phyloP scores from a whole-genome alignment of 257 asterid genomes.

The Prunella vulgaris region DNA sequence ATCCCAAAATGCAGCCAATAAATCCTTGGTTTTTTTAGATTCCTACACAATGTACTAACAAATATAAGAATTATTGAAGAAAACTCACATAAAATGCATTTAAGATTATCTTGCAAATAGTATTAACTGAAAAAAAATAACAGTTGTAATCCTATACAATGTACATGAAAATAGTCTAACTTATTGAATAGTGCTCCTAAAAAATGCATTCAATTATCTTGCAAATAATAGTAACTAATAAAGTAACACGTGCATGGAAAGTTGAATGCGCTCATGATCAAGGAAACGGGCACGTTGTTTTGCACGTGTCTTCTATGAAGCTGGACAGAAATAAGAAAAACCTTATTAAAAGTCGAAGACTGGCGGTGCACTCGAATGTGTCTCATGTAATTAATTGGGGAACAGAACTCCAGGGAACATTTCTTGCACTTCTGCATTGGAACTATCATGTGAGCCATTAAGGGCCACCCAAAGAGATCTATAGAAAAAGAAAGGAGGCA shows the following conservation, averaged over 20 bases:
- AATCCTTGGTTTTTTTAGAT: conserved; percentile 50
- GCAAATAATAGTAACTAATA: not conserved
- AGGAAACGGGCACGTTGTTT: conserved; percentile 14
- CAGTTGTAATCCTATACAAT: not conserved
- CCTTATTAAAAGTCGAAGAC: conserved; percentile 65
- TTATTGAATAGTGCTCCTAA: not conserved
- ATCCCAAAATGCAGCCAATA: conserved; percentile 86
- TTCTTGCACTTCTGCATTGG: conserved; percentile 79
- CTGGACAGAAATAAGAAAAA: conserved; percentile 20
- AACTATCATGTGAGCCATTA: conserved; percentile 56
- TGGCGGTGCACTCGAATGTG: conserved; percentile 79
- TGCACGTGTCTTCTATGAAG: conserved; percentile 13
- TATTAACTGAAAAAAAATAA: not conserved
- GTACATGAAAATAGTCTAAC: not conserved
- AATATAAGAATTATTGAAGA: conserved; percentile 18
- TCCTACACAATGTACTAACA: conserved; percentile 45
- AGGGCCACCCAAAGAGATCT: conserved; percentile 71
- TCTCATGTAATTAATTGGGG: conserved; percentile 74
- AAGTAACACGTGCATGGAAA: not conserved
- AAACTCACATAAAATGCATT: not conserved
- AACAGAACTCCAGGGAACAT: conserved; percentile 74
- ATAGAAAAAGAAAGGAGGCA: conserved; percentile 13
- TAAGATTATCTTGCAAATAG: not conserved
- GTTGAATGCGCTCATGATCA: not conserved
- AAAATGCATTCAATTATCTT: not conserved